Percentiles rank a stretch among this genome's conserved stretches.
These are phyloP conservation scores for Cladosporium sp. DNA, from an alignment of 2,329 filamentous ascomycete genomes.

Conservation along the genomic window DNA sequence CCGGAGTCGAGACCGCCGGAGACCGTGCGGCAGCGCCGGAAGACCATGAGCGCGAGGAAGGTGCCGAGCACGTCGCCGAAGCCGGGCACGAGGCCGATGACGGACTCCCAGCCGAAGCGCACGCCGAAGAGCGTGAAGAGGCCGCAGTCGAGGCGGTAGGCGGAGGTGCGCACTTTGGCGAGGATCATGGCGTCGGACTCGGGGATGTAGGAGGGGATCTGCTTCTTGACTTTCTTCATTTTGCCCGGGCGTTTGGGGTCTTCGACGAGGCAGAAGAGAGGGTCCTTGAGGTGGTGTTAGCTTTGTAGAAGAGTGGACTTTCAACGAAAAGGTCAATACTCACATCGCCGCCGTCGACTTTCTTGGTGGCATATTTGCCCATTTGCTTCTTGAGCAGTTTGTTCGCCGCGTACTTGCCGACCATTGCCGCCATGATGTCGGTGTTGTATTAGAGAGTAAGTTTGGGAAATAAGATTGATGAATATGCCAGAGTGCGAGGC, in stretches of 20 bases:
- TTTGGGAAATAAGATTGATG: neutral
- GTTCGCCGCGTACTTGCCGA: conserved; percentile 46
- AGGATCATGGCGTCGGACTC: conserved; percentile 74
- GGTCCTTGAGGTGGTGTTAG: conserved; percentile 56
- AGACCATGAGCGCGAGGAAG: conserved; percentile 67
- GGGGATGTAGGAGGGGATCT: conserved; percentile 74
- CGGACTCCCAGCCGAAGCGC: conserved; percentile 80
- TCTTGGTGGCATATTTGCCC: conserved; percentile 42
- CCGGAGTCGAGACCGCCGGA: conserved; percentile 65
- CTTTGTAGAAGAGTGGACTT: neutral
- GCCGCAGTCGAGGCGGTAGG: conserved; percentile 78
- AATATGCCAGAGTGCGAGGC: neutral
- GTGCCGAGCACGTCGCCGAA: conserved; percentile 70
- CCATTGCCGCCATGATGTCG: conserved; percentile 37
- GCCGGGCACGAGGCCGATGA: conserved; percentile 78
- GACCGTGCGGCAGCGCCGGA: conserved; percentile 64
- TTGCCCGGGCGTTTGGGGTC: conserved; percentile 68
- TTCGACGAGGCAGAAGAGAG: conserved; percentile 78
- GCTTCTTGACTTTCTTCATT: conserved; percentile 77
- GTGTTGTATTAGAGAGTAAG: neutral
- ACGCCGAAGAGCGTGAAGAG: conserved; percentile 77
- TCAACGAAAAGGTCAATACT: conserved; percentile 15
- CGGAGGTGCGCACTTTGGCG: conserved; percentile 76
- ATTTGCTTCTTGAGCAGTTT: conserved; percentile 44
- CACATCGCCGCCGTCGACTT: conserved; percentile 36